Base-by-base conservation (phyloP, 2,329 filamentous ascomycete genomes). In the Clonostachys rhizophaga region DNA sequence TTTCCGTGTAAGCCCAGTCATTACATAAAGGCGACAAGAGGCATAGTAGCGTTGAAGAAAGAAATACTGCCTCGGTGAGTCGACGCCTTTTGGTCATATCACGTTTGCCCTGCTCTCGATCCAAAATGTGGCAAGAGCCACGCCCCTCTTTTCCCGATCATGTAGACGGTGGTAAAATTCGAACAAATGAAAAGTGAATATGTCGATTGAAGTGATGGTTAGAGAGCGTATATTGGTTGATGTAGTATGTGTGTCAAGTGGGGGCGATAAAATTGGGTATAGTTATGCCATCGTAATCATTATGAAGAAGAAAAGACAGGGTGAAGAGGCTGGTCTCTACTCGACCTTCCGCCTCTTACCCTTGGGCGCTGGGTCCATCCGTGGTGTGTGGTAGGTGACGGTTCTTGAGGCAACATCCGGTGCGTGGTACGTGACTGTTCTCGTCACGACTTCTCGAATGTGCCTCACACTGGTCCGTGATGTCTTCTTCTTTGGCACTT, bases 321-420 rank as follows among this genome's bases (percentile, higher is more conserved):
- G 18, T 36, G 18, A 14, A 37, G 14, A 20, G 37, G 35, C 11
- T 35, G 41, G 33, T 40, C 16, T 47, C 61, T 58, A 73, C 53
- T 78, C 74, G 43, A 76, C 66, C 74, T 89, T 95, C 71, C 91
- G 86, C 71, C 91, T 83, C 79, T 96, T 97, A 54, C 91, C 91
- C 66, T 91, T 91, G 8, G 91, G 92, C 36, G 91, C 90, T 20
- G 91, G 89, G 54, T 91, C 88, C 71, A 97, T 89, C 54, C 85
- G 77, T 51, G 83, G 87, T 63, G 89, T 95, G 24, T 30, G 24
- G 68, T 95, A 96, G 40, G 89, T 96, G 50, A 96, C 89, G 14
- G 91, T 96, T 56, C 91, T 81, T n/a, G 91, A 96, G 45, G 96
- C 88, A 5, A 96, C 90, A 65, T 96, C 91, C 47, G 89, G 78